Base-by-base conservation (phyloP, 2,329 filamentous ascomycete genomes). In the Magnaporthiopsis poae region DNA sequence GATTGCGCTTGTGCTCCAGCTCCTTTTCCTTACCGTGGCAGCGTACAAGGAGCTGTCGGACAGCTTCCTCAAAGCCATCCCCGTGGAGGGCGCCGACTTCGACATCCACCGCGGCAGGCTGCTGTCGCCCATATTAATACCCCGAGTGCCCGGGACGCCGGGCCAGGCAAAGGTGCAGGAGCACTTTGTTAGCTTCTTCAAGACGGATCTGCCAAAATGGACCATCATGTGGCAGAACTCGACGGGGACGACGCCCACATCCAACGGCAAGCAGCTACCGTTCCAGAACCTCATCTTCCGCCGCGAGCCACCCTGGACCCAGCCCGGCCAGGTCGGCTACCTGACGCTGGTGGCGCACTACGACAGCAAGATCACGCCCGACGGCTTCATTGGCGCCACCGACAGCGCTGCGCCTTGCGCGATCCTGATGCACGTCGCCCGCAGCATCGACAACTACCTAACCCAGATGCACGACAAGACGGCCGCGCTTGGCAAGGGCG, bases 321-420 rank as follows among this genome's bases (percentile, higher is more conserved):
- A 82, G 59, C 78, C 81, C 0, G 91, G 92, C 0, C 86, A 92
- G 73, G 85, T 90, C 18, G 89, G 88, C 64, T 80, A 89, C 65
- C 78, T 96, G 70, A 91, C 90, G 4, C 80, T 96, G 63, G 92
- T 91, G 11, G 92, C 91, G 46, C 92, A 96, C 74, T 96, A 94
- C 75, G 91, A 96, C 73, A 90, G 86, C 74, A 92, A 92, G 77
- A 80, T 88, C 62, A 80, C 80, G 21, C 90, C 91, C 0, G 75
- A 85, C 64, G 90, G 89, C 0, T 96, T 95, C 73, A 90, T 96
- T 64, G 92, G 92, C 1, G 92, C 91, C 0, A 94, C 87, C 18
- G 92, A 96, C 74, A 92, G 89, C 70, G 91, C 92, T 0, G 92
- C 86, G 12, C 91, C 92, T 25, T 95, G 91, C 75, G 92, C 91